Conservation (phyloP, 495 filamentous ascomycete species). For the Hypoxylon lenormandii region DNA sequence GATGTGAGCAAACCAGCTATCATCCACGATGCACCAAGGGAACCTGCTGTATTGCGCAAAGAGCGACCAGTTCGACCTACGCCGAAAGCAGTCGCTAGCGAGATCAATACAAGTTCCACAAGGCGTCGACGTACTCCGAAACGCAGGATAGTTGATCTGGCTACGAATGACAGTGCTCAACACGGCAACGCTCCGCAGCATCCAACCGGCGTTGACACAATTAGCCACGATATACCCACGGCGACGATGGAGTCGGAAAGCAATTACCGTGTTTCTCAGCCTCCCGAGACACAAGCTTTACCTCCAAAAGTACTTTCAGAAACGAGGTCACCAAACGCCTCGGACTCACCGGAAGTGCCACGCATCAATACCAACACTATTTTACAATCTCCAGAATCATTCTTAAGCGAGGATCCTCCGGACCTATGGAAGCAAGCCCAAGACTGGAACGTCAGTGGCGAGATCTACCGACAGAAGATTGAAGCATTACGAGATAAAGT, state of each 20-base stretch:
- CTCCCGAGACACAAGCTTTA: constrained; percentile 51
- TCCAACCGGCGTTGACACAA: constrained; percentile 16
- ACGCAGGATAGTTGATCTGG: constrained; percentile 85
- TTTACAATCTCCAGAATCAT: constrained; percentile 57
- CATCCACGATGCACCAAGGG: constrained; percentile 62
- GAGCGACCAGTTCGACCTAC: constrained; percentile 57
- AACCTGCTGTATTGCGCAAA: constrained; percentile 65
- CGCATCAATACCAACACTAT: constrained; percentile 61
- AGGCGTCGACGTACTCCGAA: constrained; percentile 68
- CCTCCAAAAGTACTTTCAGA: constrained; percentile 43
- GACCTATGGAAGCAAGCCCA: constrained; percentile 60
- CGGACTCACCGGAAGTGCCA: constrained; percentile 56
- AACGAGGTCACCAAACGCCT: constrained; percentile 46
- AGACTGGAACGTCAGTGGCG: constrained; percentile 76
- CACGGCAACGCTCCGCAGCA: constrained; percentile 41
- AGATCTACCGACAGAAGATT: constrained; percentile 85
- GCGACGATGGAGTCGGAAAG: constrained; percentile 40
- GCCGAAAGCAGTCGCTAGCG: constrained; percentile 59
- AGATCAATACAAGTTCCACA: constrained; percentile 65
- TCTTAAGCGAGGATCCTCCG: constrained; percentile 53
- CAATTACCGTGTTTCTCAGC: constrained; percentile 60
- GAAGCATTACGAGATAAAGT: constrained; percentile 86
- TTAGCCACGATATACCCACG: not conserved
- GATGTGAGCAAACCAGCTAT: constrained; percentile 73
- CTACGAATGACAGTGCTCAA: constrained; percentile 67